Percentiles rank a stretch among this genome's conserved stretches.
Evolutionary conservation across 345 rosid species (phyloP).

Genomic region (Hypericum perforatum): DNA sequence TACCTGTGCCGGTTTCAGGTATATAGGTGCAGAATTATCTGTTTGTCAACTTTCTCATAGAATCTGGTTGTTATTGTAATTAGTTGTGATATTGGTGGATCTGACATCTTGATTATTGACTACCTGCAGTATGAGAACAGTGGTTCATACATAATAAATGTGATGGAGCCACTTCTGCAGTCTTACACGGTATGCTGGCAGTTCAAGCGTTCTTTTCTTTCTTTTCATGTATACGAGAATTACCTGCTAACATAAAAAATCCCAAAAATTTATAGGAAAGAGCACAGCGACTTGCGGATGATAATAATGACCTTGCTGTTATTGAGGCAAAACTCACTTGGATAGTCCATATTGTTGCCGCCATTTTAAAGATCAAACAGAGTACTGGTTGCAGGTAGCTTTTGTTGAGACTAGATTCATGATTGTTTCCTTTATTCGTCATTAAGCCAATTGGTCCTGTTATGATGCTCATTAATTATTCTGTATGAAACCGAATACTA

Average conservation of each 20-base stretch:
- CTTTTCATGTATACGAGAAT: not conserved
- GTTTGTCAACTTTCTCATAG: slow-evolving; percentile 4
- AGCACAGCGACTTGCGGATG: slow-evolving; percentile 48
- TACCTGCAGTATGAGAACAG: slow-evolving; percentile 92
- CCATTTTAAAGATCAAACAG: slow-evolving; percentile 82
- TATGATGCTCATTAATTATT: no score
- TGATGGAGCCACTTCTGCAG: slow-evolving; percentile 90
- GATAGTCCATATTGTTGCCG: slow-evolving; percentile 93
- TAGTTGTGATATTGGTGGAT: not conserved
- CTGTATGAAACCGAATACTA: no score
- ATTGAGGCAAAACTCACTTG: slow-evolving; percentile 95
- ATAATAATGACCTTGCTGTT: slow-evolving; percentile 60
- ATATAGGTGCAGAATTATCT: not conserved
- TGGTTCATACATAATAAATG: slow-evolving; percentile 69
- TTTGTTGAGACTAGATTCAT: not conserved
- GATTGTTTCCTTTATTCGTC: no score
- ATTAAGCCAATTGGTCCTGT: no score
- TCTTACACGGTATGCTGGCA: slow-evolving; percentile 61
- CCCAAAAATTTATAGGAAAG: slow-evolving; percentile 43
- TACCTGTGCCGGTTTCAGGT: slow-evolving; percentile 98
- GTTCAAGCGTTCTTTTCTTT: slow-evolving; percentile 5
- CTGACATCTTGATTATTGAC: slow-evolving; percentile 7
- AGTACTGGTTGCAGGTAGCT: slow-evolving; percentile 80
- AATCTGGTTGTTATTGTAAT: slow-evolving; percentile 6
- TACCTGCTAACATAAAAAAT: slow-evolving; percentile 8